Base-by-base conservation (phyloP, 345 rosid species). In the Kandelia obovata region DNA sequence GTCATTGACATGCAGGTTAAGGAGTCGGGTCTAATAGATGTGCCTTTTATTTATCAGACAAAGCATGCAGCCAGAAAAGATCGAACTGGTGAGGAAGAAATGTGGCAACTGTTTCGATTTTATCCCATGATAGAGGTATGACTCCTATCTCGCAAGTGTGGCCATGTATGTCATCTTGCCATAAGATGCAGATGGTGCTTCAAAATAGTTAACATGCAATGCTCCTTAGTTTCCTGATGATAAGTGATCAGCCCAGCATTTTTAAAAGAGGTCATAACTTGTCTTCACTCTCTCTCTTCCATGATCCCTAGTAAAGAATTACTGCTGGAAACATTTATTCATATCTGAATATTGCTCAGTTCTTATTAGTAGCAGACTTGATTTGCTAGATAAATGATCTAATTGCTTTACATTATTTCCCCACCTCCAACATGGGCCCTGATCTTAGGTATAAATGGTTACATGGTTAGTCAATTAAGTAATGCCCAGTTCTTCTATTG, bases 51-150 rank as follows among this genome's bases (percentile, higher is more conserved):
- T 77, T 49, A 61, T 59, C 79, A 92, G 98, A 84, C 85, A 43
- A 94, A 87, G 81, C 86, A 82, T 47, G 97, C 97, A 53, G 80
- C 84, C 57, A 88, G 98, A 70, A 88, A 88, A 72, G 98, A 94
- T 72, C 81, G 97, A 73, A 79, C 85, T 37, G 92, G 84, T 20
- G 97, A 94, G 67, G 98, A 93, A 83, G 91, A 89, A 85, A 83
- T 91, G 31, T 94, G 98, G 98, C 88, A 82, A 71, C 83, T 91
- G 6, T 94, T 86, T 71, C 88, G 96, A 64, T 94, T 94, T 81
- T 94, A 85, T 80, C 98, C 98, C 51, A 65, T 94, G 81, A 10
- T 91, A 68, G 97, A 94, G 98, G 98, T 89, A 84, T 43, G 71
- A 31, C 58, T 47, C 6, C 31, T 23, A 21, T 20, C 28, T 35